Percentiles rank a stretch among this genome's conserved stretches.
These are phyloP conservation scores for Scutellaria barbata DNA, from an alignment of 257 asterid genomes.

Conservation along the genomic window DNA sequence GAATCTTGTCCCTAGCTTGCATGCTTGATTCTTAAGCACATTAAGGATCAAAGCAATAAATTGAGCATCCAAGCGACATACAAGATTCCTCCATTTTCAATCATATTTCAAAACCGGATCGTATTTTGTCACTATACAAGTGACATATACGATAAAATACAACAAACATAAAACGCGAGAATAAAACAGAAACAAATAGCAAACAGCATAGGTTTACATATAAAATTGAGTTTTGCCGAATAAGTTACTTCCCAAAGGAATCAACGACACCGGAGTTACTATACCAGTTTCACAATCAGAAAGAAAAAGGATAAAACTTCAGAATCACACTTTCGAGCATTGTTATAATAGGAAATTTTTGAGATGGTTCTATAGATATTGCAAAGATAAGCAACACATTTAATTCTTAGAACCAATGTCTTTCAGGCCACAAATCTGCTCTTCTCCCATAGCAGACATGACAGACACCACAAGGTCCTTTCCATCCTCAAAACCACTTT, in stretches of 20 bases:
- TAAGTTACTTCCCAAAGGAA: not conserved
- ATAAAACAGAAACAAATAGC: not conserved
- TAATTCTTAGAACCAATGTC: conserved; percentile 66
- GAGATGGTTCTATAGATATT: conserved; percentile 20
- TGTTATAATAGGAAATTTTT: conserved; percentile 24
- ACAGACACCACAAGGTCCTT: conserved; percentile 74
- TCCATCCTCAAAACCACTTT: conserved; percentile 68
- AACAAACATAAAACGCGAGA: no score
- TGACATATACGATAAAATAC: no score
- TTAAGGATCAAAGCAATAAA: not conserved
- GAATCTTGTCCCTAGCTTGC: no score
- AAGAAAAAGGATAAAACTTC: not conserved
- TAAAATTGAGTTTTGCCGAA: conserved; percentile 7
- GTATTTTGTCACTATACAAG: no score
- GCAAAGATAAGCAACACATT: conserved; percentile 15
- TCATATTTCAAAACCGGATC: no score
- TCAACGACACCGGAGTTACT: not conserved
- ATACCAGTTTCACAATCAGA: conserved; percentile 26
- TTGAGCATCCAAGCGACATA: not conserved
- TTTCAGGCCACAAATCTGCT: conserved; percentile 71
- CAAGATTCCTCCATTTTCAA: not conserved
- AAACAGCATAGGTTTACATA: not conserved
- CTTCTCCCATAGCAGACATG: conserved; percentile 82
- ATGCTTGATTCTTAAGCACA: no score
- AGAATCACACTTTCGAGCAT: conserved; percentile 26